phyloP scores from a whole-genome alignment of 1,284 basidiomycete species.

The Apiotrichum gracile region DNA sequence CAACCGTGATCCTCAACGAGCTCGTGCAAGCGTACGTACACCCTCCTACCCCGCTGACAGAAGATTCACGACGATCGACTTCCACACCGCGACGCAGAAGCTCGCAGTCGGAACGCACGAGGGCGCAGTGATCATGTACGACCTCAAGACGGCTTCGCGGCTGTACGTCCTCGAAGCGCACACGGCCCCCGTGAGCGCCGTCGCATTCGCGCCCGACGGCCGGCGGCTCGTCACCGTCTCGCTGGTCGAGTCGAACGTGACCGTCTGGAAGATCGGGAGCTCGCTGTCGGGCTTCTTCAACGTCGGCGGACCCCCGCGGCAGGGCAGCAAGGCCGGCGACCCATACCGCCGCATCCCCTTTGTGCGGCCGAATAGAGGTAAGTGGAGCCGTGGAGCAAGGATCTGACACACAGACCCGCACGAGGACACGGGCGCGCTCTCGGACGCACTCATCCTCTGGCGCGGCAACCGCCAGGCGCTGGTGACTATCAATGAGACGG shows the following conservation, averaged over 20 bases:
- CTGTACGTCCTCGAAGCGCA: slow-evolving; percentile 93
- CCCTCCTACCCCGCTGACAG: not conserved
- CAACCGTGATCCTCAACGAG: slow-evolving; percentile 86
- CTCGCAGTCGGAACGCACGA: slow-evolving; percentile 92
- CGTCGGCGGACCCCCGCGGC: slow-evolving; percentile 85
- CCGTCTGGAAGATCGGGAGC: slow-evolving; percentile 85
- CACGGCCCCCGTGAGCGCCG: slow-evolving; percentile 67
- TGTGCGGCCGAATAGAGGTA: slow-evolving; percentile 51
- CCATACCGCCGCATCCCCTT: slow-evolving; percentile 81
- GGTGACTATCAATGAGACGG: slow-evolving; percentile 70
- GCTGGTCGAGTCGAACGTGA: slow-evolving; percentile 70
- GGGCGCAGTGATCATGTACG: slow-evolving; percentile 89
- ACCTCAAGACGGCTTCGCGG: slow-evolving; percentile 89
- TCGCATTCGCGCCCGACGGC: slow-evolving; percentile 89
- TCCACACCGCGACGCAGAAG: slow-evolving; percentile 76
- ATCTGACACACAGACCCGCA: slow-evolving; percentile 1
- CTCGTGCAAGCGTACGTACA: slow-evolving; percentile 72
- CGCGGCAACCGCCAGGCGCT: slow-evolving; percentile 70
- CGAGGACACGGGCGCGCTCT: slow-evolving; percentile 60
- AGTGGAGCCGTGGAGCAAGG: slow-evolving; percentile 11
- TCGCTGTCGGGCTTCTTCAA: slow-evolving; percentile 82
- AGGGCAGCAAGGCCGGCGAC: slow-evolving; percentile 67
- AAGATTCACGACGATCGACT: slow-evolving; percentile 88
- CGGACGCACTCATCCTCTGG: slow-evolving; percentile 76
- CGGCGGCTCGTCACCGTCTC: slow-evolving; percentile 80